Evolutionary conservation across 345 rosid genomes (phyloP).

Genomic region (Kandelia obovata): DNA sequence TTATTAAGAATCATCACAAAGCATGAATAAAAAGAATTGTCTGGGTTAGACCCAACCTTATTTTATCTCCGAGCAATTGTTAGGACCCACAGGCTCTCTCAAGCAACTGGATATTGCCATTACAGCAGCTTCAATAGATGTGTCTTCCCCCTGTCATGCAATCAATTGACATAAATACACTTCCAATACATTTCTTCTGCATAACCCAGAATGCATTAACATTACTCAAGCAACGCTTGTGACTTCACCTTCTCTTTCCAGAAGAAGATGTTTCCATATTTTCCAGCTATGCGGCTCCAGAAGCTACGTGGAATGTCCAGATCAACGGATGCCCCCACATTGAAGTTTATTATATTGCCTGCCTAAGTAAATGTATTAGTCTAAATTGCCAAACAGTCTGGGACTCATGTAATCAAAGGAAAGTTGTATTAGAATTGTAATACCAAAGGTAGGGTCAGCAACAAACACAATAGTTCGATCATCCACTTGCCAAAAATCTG

Average conservation of each 20-base stretch:
- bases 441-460: constrained; percentile 90
- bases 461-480: constrained; percentile 84
- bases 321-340: constrained; percentile 78
- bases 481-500: constrained; percentile 86
- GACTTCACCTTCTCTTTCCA: constrained; percentile 77
- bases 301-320: constrained; percentile 78
- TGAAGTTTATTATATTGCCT: constrained; percentile 83
- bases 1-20: not conserved
- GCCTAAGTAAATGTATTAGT: constrained; percentile 14
- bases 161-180: constrained; percentile 10
- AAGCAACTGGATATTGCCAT: constrained; percentile 84
- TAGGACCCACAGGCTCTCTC: constrained; percentile 76
- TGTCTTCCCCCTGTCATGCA: constrained; percentile 77
- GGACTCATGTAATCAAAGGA: constrained; percentile 1
- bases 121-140: constrained; percentile 83
- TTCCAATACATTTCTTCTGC: not conserved
- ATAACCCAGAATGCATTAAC: not conserved
- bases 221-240: not conserved
- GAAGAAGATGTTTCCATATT: constrained; percentile 63
- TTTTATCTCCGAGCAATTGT: constrained; percentile 66
- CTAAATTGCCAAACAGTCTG: constrained; percentile 3
- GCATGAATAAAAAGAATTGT: not conserved
- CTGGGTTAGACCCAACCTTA: constrained; percentile 20
- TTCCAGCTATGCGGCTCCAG: constrained; percentile 76
- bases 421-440: constrained; percentile 11